A percentile compares a stretch with the other conserved stretches of the same genome.
phyloP scores from a whole-genome alignment of 139 green algal species.

The Volvox africanus region DNA sequence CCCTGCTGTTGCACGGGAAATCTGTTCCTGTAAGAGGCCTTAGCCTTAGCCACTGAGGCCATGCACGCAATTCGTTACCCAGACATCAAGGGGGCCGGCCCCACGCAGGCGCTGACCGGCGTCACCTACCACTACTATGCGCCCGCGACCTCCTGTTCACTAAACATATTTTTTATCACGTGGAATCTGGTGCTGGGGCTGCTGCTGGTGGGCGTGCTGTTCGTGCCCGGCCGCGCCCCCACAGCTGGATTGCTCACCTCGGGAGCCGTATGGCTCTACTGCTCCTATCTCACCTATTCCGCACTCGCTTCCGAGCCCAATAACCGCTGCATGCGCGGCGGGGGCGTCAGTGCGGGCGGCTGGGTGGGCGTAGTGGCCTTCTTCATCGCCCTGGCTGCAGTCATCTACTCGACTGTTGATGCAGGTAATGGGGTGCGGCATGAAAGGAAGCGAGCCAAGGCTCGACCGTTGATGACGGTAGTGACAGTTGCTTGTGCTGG shows the following conservation, averaged over 20 bases:
- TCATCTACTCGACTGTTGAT: constrained; percentile 66
- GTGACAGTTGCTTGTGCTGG: too few species aligned
- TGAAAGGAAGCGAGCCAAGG: too few species aligned
- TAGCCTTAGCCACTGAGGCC: too few species aligned
- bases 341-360: constrained; percentile 35
- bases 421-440: constrained; percentile 7
- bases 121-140: constrained; percentile 83
- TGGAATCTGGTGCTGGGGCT: constrained; percentile 79
- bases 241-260: constrained; percentile 79
- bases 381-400: constrained; percentile 65
- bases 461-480: too few species aligned
- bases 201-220: constrained; percentile 68
- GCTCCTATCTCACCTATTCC: constrained; percentile 73
- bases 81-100: too few species aligned
- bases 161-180: constrained; percentile 92
- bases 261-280: constrained; percentile 78
- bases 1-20: too few species aligned
- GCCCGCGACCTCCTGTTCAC: constrained; percentile 43
- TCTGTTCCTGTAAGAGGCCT: too few species aligned
- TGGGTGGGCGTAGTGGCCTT: constrained; percentile 61
- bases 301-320: constrained; percentile 76
- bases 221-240: constrained; percentile 68
- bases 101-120: constrained; percentile 60
- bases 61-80: too few species aligned
- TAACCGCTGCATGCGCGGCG: constrained; percentile 53